A percentile compares a stretch with the other conserved stretches of the same genome.
phyloP scores from a whole-genome alignment of 2,329 filamentous ascomycete genomes.

The Nigrospora oryzae region DNA sequence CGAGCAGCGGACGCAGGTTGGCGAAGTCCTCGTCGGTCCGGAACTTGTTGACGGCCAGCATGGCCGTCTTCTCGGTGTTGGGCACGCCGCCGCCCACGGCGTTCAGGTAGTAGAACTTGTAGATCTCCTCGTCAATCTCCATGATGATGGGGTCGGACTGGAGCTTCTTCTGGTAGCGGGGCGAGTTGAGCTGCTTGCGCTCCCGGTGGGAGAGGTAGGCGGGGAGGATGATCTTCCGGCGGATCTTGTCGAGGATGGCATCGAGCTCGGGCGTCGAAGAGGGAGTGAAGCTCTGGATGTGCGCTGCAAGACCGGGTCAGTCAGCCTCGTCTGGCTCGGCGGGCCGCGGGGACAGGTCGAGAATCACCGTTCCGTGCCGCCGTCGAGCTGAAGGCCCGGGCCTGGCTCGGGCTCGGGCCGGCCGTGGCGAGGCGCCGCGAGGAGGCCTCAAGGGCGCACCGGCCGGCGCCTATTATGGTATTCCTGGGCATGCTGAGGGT shows the following conservation, averaged over 20 bases:
- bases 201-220: constrained; percentile 45
- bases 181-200: constrained; percentile 42
- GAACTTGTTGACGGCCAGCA: constrained; percentile 34
- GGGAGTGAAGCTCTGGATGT: constrained; percentile 36
- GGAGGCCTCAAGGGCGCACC: constrained; percentile 13
- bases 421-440: constrained; percentile 12
- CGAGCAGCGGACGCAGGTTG: constrained; percentile 43
- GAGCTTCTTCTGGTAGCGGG: constrained; percentile 37
- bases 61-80: constrained; percentile 28
- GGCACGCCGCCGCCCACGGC: constrained; percentile 29
- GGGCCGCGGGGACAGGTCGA: not conserved
- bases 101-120: constrained; percentile 41
- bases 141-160: constrained; percentile 47
- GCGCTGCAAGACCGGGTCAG: constrained; percentile 5
- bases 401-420: constrained; percentile 3
- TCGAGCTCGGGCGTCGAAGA: constrained; percentile 48
- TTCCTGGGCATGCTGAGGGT: constrained; percentile 15
- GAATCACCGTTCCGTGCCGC: constrained; percentile 15
- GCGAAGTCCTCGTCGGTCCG: constrained; percentile 38
- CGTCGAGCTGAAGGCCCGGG: constrained; percentile 18
- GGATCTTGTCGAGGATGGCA: constrained; percentile 40
- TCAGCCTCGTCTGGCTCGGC: no score
- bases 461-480: constrained; percentile 15
- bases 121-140: constrained; percentile 47
- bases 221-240: constrained; percentile 54